Evolutionary conservation across 108 stramenopile species (phyloP).

Genomic region (Fragilaria crotonensis): DNA sequence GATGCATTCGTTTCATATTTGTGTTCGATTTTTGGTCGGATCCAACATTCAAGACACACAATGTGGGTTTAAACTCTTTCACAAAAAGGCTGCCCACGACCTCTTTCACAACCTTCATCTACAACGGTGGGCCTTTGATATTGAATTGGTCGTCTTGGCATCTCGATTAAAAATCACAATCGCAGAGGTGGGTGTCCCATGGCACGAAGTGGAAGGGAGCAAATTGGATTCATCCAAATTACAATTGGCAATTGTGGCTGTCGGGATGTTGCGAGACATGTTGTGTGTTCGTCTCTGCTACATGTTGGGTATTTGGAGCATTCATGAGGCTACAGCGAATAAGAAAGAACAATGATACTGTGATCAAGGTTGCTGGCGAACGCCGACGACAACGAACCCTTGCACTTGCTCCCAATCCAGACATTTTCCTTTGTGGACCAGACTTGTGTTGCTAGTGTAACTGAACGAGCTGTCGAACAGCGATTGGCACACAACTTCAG

Average conservation of each 20-base stretch:
- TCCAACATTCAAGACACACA: slow-evolving; percentile 68
- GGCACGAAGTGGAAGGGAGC: slow-evolving; percentile 78
- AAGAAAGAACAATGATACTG: too few species aligned
- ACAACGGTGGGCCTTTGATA: slow-evolving; percentile 81
- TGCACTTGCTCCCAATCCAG: neutral
- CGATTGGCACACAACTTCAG: too few species aligned
- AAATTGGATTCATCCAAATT: slow-evolving; percentile 65
- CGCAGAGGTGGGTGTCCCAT: slow-evolving; percentile 67
- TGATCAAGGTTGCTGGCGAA: too few species aligned
- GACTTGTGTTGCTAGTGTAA: too few species aligned
- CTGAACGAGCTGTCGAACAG: too few species aligned
- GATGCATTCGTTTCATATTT: slow-evolving; percentile 77
- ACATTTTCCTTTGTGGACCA: too few species aligned
- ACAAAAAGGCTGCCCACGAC: slow-evolving; percentile 26
- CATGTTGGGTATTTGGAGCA: slow-evolving; percentile 59
- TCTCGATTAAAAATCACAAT: slow-evolving; percentile 29
- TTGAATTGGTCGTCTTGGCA: slow-evolving; percentile 61
- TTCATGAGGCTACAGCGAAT: too few species aligned
- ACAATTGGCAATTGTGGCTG: slow-evolving; percentile 42
- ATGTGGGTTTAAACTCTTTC: slow-evolving; percentile 81
- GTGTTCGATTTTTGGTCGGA: slow-evolving; percentile 48
- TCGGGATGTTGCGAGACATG: slow-evolving; percentile 82
- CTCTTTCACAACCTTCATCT: slow-evolving; percentile 64
- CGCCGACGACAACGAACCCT: neutral
- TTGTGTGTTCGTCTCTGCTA: slow-evolving; percentile 78